A percentile compares a stretch with the other conserved stretches of the same genome.
Evolutionary conservation across 352 stramenopile genomes (phyloP).

Genomic region (Phytophthora nicotianae): DNA sequence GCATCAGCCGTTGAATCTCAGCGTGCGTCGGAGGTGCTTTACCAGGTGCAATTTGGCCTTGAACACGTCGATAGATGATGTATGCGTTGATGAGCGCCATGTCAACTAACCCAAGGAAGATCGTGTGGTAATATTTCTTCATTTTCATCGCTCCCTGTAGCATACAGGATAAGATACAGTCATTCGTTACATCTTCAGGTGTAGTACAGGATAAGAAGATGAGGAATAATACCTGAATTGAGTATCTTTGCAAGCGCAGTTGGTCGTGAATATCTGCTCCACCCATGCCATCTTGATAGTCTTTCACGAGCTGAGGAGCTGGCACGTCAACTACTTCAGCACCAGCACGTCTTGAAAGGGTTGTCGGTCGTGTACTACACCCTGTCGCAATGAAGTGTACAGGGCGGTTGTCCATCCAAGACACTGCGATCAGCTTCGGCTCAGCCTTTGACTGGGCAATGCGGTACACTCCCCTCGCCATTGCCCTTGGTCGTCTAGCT

Average conservation of each 20-base stretch:
- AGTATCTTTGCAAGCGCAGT: slow-evolving; percentile 1
- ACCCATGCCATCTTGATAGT: slow-evolving; percentile 15
- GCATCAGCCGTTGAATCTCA: too few species aligned
- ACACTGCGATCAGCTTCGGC: too few species aligned
- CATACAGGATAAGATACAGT: slow-evolving; percentile 10
- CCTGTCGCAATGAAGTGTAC: neutral
- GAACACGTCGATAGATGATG: slow-evolving; percentile 10
- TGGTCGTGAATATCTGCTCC: slow-evolving; percentile 1
- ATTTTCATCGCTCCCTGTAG: slow-evolving; percentile 12
- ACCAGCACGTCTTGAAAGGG: neutral
- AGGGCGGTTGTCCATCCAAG: neutral
- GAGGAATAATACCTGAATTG: slow-evolving; percentile 2
- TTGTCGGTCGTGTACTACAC: neutral
- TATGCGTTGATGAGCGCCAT: slow-evolving; percentile 8
- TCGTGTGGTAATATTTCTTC: slow-evolving; percentile 13
- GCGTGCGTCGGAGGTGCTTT: too few species aligned
- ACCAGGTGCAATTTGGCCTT: too few species aligned
- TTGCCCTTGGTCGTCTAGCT: too few species aligned
- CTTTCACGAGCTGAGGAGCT: slow-evolving; percentile 7
- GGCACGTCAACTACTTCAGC: slow-evolving; percentile 5
- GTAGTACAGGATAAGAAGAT: too few species aligned
- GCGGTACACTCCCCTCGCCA: too few species aligned
- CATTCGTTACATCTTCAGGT: too few species aligned
- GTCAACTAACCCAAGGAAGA: slow-evolving; percentile 8
- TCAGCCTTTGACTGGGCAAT: too few species aligned